Conservation (phyloP, 106 monocot species). For the Acorus calamus region DNA sequence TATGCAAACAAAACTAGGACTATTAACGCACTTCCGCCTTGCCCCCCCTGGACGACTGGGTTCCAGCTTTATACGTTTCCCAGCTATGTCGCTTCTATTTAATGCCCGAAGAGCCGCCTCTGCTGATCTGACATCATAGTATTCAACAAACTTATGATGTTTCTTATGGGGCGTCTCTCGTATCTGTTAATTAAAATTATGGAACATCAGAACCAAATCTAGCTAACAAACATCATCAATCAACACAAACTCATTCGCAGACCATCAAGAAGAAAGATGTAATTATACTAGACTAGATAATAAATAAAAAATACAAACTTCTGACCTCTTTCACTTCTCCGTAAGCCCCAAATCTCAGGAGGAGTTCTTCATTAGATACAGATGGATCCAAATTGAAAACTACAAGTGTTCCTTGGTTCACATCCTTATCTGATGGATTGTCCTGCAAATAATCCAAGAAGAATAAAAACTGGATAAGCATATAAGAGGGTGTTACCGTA, state of each 20-base stretch:
- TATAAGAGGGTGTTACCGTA: neutral
- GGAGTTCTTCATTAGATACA: conserved; percentile 81
- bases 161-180: conserved; percentile 87
- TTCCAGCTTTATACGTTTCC: conserved; percentile 81
- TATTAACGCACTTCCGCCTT: conserved; percentile 49
- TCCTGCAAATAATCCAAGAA: conserved; percentile 27
- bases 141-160: conserved; percentile 88
- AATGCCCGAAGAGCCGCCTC: conserved; percentile 79
- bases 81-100: conserved; percentile 82
- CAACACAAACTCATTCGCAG: no score
- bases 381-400: conserved; percentile 84
- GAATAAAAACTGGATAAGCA: conserved; percentile 4
- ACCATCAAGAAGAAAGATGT: no score
- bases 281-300: neutral
- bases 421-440: conserved; percentile 84
- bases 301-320: neutral
- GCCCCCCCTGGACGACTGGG: conserved; percentile 88
- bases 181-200: conserved; percentile 34
- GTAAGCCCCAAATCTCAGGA: conserved; percentile 62
- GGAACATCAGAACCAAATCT: no score
- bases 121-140: conserved; percentile 84
- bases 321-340: conserved; percentile 88
- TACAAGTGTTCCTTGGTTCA: conserved; percentile 86
- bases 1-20: neutral
- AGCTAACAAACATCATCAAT: no score